Conservation (phyloP, 805 yeast genomes). For the Clavispora fructus region DNA sequence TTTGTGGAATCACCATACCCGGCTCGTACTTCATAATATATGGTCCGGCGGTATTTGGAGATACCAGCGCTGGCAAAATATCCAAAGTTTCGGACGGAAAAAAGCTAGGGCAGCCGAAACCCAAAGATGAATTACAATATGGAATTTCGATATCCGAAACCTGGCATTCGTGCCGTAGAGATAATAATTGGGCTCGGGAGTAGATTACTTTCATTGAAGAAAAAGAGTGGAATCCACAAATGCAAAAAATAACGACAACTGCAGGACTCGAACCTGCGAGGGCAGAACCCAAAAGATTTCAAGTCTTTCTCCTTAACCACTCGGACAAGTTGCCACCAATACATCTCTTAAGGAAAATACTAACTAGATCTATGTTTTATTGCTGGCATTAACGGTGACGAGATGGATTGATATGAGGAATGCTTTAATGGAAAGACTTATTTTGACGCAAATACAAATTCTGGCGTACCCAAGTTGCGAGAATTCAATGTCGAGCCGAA, state of each 20-base stretch:
- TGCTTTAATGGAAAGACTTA: no score
- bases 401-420: no score
- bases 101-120: not conserved
- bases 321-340: constrained; percentile 17
- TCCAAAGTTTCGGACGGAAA: not conserved
- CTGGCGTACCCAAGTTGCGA: not conserved
- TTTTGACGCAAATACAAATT: no score
- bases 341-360: not conserved
- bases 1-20: constrained; percentile 14
- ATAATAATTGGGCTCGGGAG: constrained; percentile 5
- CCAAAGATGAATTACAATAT: not conserved
- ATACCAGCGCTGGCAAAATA: not conserved
- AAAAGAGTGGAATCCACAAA: constrained; percentile 9
- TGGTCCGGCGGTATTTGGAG: not conserved
- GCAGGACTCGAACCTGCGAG: constrained; percentile 17
- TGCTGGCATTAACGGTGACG: no score
- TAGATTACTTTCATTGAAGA: constrained; percentile 8
- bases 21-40: not conserved
- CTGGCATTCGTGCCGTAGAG: constrained; percentile 11
- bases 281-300: constrained; percentile 19
- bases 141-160: not conserved
- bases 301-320: constrained; percentile 18
- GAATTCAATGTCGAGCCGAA: no score
- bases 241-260: constrained; percentile 10
- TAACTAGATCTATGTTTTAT: not conserved